Evolutionary conservation across 441 rosid genomes (phyloP).

Genomic region (Geranium incanum): DNA sequence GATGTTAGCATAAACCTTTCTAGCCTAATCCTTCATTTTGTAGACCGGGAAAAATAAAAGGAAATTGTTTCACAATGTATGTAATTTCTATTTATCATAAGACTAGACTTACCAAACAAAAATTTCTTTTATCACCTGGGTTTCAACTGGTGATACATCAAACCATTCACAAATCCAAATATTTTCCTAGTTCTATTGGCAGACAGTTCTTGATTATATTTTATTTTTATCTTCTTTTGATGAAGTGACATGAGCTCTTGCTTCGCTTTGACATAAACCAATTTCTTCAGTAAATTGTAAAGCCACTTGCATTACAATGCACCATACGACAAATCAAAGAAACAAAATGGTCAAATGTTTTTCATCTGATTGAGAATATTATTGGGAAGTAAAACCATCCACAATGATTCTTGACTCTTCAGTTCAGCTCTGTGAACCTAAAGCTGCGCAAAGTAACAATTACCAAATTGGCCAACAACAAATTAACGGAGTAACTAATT

Average conservation of each 20-base stretch:
- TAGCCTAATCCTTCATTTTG: conserved; percentile 6
- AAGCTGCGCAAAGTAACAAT: background rate
- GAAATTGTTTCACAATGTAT: background rate
- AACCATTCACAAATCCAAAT: background rate
- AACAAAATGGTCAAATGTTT: background rate
- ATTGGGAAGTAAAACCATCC: background rate
- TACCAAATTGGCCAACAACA: background rate
- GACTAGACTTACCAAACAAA: background rate
- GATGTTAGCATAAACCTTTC: background rate
- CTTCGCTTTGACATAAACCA: background rate
- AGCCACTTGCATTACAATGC: background rate
- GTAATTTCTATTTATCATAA: background rate
- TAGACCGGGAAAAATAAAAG: background rate
- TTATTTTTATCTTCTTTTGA: conserved; percentile 2
- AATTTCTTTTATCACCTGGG: background rate
- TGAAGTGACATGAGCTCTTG: background rate
- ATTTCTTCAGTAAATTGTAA: background rate
- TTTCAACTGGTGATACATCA: conserved; percentile 11
- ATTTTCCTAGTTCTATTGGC: background rate
- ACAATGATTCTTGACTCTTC: conserved; percentile 4
- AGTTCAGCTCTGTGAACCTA: background rate
- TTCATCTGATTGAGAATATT: background rate
- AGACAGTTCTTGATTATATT: background rate
- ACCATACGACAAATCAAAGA: background rate
- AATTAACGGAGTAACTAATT: background rate